Evolutionary conservation across 495 filamentous ascomycete species (phyloP), one percentile per base, ranked within the genome.

Genomic region (Wilcoxina mikolae): DNA sequence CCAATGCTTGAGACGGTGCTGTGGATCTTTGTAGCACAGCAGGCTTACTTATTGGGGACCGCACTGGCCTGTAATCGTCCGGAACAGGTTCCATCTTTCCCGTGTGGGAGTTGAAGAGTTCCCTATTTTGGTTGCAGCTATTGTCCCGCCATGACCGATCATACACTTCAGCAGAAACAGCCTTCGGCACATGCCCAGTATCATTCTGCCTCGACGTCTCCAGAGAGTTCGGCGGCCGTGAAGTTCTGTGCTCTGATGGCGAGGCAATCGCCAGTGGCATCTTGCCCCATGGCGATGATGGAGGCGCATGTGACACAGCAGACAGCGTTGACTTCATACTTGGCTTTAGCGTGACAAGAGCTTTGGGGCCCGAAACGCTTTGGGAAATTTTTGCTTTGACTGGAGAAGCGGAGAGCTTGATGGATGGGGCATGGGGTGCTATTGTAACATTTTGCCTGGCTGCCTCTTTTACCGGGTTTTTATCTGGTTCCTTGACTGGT

Each of bases 91-190:
- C 91, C 60, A 94, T 93, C 39, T 87, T 82, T 22, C 93, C 91
- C 43, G 87, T 95, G 35, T 93, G 82, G 9, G 91, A 94, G 67
- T 96, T 95, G 68, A 78, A 99, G 0, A 99, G 75, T 65, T 95
- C 87, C 55, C 83, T 74, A 53, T 78, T 79, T 45, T 51, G 47
- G 26, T 71, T 71, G 20, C 72, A 76, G 9, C 77, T 73, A 39
- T 60, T 68, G 39, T 94, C 88, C 60, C 83, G 77, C 82, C 85
- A 93, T 20, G 80, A 77, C 53, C 93, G 78, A 64, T 85, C 93
- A 65, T 95, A 96, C 59, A 94, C 87, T 66, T 96, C 91, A 3
- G 90, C 87, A 7, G 87, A 86, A 60, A 95, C 91, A 67, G 96
- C 88, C 64, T 85, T 85, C 3, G 82, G 35, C 23, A 24, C 17